phyloP scores from a whole-genome alignment of 129 eudicot species.

The Tagetes erecta region DNA sequence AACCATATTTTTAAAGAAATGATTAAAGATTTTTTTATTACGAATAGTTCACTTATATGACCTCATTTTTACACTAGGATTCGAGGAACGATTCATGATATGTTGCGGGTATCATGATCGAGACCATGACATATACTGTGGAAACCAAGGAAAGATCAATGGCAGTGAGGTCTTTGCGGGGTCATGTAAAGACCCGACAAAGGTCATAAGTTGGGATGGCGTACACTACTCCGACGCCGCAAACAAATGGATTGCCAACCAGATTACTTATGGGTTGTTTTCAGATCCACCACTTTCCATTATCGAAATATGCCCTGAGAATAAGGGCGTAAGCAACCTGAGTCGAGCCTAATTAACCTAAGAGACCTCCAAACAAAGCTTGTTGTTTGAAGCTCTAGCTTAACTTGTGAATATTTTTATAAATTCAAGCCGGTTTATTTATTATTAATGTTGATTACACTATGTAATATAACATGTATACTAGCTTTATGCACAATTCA shows the following conservation, averaged over 20 bases:
- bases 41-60: neutral
- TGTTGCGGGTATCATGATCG: constrained; percentile 73
- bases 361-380: neutral
- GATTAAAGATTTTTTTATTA: neutral
- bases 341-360: neutral
- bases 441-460: neutral
- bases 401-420: neutral
- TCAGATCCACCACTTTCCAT: constrained; percentile 69
- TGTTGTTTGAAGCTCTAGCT: neutral
- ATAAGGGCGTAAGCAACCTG: neutral
- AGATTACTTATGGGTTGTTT: constrained; percentile 51
- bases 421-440: neutral
- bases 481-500: too few species aligned
- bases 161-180: constrained; percentile 56
- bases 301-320: constrained; percentile 48
- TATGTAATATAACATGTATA: neutral
- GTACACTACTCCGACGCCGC: constrained; percentile 88
- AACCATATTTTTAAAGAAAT: neutral
- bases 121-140: constrained; percentile 59
- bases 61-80: constrained; percentile 41
- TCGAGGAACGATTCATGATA: constrained; percentile 46
- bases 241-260: constrained; percentile 66
- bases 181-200: constrained; percentile 59
- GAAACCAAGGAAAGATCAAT: constrained; percentile 49
- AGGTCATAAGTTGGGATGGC: constrained; percentile 87